Conservation (phyloP, 805 yeast species). For the Saccharomycopsis malanga region DNA sequence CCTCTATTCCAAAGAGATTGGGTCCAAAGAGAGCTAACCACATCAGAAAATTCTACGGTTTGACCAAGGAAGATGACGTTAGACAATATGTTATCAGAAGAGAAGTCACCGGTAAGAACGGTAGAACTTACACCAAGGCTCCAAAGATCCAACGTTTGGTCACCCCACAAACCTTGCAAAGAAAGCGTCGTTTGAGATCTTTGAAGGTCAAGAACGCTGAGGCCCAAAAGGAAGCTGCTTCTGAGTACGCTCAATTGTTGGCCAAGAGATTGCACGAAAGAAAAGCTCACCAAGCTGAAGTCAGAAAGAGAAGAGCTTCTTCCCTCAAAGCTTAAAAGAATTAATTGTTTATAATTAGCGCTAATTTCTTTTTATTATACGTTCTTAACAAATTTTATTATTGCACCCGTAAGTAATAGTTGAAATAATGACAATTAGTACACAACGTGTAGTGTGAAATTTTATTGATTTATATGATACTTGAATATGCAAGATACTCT, state of each 20-base stretch:
- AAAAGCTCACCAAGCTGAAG: constrained; percentile 91
- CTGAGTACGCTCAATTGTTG: constrained; percentile 98
- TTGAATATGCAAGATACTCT: too few relatives aligned
- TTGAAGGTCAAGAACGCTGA: constrained; percentile 94
- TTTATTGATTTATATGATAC: too few relatives aligned
- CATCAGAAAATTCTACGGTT: constrained; percentile 99
- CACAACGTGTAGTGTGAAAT: too few relatives aligned
- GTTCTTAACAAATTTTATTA: neutral
- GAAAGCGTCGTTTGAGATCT: constrained; percentile 95
- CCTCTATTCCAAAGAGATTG: constrained; percentile 95
- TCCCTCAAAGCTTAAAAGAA: constrained; percentile 77
- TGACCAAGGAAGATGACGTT: constrained; percentile 83
- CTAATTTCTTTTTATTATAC: constrained; percentile 7
- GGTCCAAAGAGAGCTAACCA: constrained; percentile 99
- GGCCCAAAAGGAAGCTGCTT: constrained; percentile 99
- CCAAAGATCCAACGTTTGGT: constrained; percentile 99
- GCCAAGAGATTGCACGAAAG: constrained; percentile 98
- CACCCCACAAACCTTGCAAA: constrained; percentile 98
- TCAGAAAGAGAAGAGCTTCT: constrained; percentile 99
- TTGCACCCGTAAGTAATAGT: too few relatives aligned
- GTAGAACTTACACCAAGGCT: constrained; percentile 98
- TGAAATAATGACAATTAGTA: too few relatives aligned
- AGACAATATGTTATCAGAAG: constrained; percentile 92
- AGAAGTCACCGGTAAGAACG: constrained; percentile 90
- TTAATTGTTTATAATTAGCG: constrained; percentile 1